A percentile compares a stretch with the other conserved stretches of the same genome.
Evolutionary conservation across 192 early-diverging fungal genomes (phyloP).

Genomic region (Coemansia sp.): DNA sequence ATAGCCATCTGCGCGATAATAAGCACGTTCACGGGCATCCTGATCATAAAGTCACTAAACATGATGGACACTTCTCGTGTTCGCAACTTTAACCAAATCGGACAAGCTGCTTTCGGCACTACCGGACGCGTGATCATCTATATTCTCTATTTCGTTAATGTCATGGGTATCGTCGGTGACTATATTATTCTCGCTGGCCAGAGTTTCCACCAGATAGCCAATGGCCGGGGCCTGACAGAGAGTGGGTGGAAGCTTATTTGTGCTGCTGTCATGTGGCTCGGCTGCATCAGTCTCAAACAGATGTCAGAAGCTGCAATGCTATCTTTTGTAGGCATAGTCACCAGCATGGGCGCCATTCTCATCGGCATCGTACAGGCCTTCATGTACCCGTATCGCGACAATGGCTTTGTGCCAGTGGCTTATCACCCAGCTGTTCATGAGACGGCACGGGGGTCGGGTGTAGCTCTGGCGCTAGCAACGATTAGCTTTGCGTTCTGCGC

Average conservation of each 20-base stretch:
- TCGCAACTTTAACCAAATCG: constrained; percentile 63
- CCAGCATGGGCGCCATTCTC: constrained; percentile 65
- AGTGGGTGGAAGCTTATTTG: constrained; percentile 65
- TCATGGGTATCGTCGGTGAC: constrained; percentile 64
- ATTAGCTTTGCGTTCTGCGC: constrained; percentile 79
- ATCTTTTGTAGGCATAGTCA: constrained; percentile 67
- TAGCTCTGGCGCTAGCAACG: constrained; percentile 70
- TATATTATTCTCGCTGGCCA: constrained; percentile 73
- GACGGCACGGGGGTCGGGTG: constrained; percentile 54
- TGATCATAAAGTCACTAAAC: constrained; percentile 70
- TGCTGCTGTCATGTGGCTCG: constrained; percentile 59
- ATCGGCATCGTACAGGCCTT: constrained; percentile 64
- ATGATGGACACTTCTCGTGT: constrained; percentile 56
- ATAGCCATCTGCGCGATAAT: constrained; percentile 65
- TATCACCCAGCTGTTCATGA: constrained; percentile 33
- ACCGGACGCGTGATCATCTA: constrained; percentile 59
- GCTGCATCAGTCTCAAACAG: constrained; percentile 71
- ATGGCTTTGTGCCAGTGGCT: constrained; percentile 31
- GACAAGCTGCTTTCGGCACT: constrained; percentile 64
- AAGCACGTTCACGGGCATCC: constrained; percentile 67
- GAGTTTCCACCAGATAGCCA: constrained; percentile 60
- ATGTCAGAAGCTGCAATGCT: constrained; percentile 75
- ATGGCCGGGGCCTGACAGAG: constrained; percentile 35
- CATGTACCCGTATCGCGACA: constrained; percentile 17
- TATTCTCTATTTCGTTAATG: constrained; percentile 63